Conservation (phyloP, 1,139 yeast species). For the Zhuliangozyma blackwelliae region DNA sequence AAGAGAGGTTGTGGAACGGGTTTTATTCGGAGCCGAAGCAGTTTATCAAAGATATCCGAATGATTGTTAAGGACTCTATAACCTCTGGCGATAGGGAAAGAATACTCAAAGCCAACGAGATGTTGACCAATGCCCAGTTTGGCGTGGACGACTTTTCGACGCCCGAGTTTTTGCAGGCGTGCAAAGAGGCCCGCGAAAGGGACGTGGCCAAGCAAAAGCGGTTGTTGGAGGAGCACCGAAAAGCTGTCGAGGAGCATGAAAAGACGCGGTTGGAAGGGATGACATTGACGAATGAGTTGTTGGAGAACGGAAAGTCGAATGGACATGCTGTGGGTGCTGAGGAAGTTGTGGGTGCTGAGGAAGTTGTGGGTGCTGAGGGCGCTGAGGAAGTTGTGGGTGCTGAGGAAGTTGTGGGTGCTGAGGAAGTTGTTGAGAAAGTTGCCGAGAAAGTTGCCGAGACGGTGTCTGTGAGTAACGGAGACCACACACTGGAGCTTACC, state of each 20-base stretch:
- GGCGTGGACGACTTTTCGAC: constrained; percentile 85
- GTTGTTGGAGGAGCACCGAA: constrained; percentile 37
- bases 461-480: no score
- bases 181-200: constrained; percentile 68
- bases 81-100: constrained; percentile 81
- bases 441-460: no score
- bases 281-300: constrained; percentile 2
- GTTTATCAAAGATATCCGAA: constrained; percentile 75
- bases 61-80: constrained; percentile 76
- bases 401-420: not conserved
- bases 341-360: not conserved
- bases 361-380: not conserved
- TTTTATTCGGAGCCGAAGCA: constrained; percentile 91
- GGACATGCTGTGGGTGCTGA: not conserved
- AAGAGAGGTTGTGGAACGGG: constrained; percentile 96
- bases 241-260: constrained; percentile 18
- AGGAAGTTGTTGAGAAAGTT: not conserved
- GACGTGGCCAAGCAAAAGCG: constrained; percentile 55
- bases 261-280: constrained; percentile 13
- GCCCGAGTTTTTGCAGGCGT: constrained; percentile 69
- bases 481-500: no score
- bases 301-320: not conserved
- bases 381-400: not conserved
- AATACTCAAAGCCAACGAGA: constrained; percentile 84
- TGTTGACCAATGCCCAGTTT: constrained; percentile 95